Conservation (phyloP, 1,284 basidiomycete species). For the Wolfiporia cocos region DNA sequence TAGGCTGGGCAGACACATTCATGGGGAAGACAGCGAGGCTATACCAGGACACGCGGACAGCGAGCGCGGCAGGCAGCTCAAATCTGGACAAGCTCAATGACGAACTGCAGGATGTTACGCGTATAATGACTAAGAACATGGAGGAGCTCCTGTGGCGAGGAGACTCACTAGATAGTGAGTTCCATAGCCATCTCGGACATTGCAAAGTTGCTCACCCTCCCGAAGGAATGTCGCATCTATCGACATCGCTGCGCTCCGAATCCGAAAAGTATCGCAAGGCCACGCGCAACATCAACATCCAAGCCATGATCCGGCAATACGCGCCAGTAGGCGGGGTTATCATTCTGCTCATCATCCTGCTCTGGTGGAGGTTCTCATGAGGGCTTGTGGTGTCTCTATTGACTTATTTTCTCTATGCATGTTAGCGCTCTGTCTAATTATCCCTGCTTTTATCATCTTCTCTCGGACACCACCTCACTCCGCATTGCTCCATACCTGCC, state of each 20-base stretch:
- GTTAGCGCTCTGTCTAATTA: too few relatives aligned
- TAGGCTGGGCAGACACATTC: slow-evolving; percentile 70
- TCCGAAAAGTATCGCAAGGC: slow-evolving; percentile 97
- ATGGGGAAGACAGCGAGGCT: slow-evolving; percentile 97
- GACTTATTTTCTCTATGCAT: too few relatives aligned
- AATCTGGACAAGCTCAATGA: slow-evolving; percentile 89
- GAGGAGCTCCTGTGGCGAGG: slow-evolving; percentile 98
- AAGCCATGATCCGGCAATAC: slow-evolving; percentile 93
- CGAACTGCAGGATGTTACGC: slow-evolving; percentile 94
- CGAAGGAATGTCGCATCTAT: slow-evolving; percentile 90
- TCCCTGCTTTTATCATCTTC: too few relatives aligned
- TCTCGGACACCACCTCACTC: too few relatives aligned
- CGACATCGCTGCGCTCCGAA: slow-evolving; percentile 95
- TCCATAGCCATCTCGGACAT: too few relatives aligned
- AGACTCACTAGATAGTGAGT: slow-evolving; percentile 89
- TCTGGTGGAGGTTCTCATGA: slow-evolving; percentile 88
- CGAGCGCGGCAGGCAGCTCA: slow-evolving; percentile 59
- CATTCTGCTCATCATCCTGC: slow-evolving; percentile 77
- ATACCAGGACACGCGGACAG: slow-evolving; percentile 91
- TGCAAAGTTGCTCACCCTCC: too few relatives aligned
- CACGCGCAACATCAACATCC: slow-evolving; percentile 90
- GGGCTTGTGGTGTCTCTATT: slow-evolving; percentile 9
- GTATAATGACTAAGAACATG: slow-evolving; percentile 99
- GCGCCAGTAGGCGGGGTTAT: slow-evolving; percentile 83
- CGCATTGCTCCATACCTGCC: too few relatives aligned